These are phyloP conservation scores for Candida gorgasii DNA, from an alignment of 805 yeast genomes.

Conservation along the genomic window DNA sequence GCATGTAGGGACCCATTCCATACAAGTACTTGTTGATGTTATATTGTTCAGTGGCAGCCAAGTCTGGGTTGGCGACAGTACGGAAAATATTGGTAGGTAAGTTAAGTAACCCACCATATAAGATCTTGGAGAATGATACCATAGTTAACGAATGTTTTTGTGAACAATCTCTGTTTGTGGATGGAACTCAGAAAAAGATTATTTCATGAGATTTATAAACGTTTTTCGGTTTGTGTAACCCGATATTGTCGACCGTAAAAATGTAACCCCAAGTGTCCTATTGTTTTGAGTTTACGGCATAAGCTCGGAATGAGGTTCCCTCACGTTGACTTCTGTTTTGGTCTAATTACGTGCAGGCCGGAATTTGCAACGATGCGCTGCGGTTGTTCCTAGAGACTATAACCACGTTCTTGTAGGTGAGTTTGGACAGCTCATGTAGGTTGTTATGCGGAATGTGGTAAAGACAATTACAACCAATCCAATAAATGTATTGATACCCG, in stretches of 20 bases:
- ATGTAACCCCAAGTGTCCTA: not conserved
- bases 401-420: too few relatives aligned
- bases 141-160: slow-evolving; percentile 2
- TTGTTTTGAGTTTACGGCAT: not conserved
- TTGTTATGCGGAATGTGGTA: too few relatives aligned
- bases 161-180: not conserved
- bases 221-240: not conserved
- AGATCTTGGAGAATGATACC: slow-evolving; percentile 25
- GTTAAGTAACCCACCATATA: slow-evolving; percentile 14
- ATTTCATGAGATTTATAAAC: not conserved
- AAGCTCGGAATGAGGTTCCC: not conserved
- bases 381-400: not conserved
- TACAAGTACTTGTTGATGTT: slow-evolving; percentile 53
- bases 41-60: slow-evolving; percentile 43
- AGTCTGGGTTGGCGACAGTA: slow-evolving; percentile 30
- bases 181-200: not conserved
- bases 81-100: slow-evolving; percentile 14
- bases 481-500: too few relatives aligned
- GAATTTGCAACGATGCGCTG: not conserved
- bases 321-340: not conserved
- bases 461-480: too few relatives aligned
- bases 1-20: slow-evolving; percentile 59
- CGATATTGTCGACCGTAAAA: too few relatives aligned
- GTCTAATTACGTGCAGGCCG: not conserved
- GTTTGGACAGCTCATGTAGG: too few relatives aligned